Conservation (phyloP, 2,329 filamentous ascomycete genomes). For the Botrytis cinerea region DNA sequence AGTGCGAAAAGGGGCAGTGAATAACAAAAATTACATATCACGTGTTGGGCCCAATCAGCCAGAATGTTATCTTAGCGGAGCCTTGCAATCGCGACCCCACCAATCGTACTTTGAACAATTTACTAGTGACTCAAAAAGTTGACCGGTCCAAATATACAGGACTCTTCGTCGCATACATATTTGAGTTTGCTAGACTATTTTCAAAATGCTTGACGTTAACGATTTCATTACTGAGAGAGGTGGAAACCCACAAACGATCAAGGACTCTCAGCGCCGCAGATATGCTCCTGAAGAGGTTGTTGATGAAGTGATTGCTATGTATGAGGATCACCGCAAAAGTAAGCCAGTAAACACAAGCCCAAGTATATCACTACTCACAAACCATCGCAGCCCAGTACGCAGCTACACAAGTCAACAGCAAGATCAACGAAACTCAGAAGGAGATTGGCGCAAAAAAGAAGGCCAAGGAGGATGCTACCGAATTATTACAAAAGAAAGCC, state of each 20-base stretch:
- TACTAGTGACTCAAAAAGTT: slow-evolving; percentile 25
- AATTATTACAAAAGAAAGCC: slow-evolving; percentile 76
- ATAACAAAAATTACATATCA: slow-evolving; percentile 7
- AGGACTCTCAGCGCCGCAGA: slow-evolving; percentile 84
- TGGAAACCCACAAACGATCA: slow-evolving; percentile 87
- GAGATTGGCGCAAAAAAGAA: slow-evolving; percentile 92
- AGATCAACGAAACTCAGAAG: slow-evolving; percentile 88
- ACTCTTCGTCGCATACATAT: slow-evolving; percentile 2
- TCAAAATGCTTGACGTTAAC: slow-evolving; percentile 70
- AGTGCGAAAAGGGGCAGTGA: slow-evolving; percentile 17
- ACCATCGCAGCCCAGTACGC: slow-evolving; percentile 64
- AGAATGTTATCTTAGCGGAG: slow-evolving; percentile 26
- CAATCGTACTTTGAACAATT: slow-evolving; percentile 24
- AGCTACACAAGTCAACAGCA: slow-evolving; percentile 75
- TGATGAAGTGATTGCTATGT: slow-evolving; percentile 86
- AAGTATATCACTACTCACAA: slow-evolving; percentile 15
- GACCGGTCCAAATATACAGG: neutral
- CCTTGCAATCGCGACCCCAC: slow-evolving; percentile 23
- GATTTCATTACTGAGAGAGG: slow-evolving; percentile 86
- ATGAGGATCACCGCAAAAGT: slow-evolving; percentile 81
- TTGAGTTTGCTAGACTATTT: slow-evolving; percentile 16
- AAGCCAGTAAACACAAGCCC: slow-evolving; percentile 35
- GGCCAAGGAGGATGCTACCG: slow-evolving; percentile 84
- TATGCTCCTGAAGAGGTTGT: slow-evolving; percentile 80
- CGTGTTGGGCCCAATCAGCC: slow-evolving; percentile 7